These are phyloP conservation scores for Physocladia obscura DNA, from an alignment of 192 early-diverging fungal genomes.

Conservation along the genomic window DNA sequence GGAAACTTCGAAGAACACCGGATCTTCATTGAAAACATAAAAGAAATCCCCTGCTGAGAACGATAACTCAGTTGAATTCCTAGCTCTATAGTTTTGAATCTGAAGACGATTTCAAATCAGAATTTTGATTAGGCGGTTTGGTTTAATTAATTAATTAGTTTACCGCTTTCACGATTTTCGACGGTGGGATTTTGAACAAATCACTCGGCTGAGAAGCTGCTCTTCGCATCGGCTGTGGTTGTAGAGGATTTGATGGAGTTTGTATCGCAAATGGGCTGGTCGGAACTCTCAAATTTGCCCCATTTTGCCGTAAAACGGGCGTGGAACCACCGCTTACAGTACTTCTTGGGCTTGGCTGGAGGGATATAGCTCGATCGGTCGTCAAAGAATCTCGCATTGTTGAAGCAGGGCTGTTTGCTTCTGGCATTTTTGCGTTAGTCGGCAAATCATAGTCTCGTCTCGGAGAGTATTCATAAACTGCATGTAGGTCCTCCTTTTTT, in stretches of 20 bases:
- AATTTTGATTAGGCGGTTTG: not conserved
- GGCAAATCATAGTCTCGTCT: too few relatives aligned
- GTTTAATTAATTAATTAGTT: not conserved
- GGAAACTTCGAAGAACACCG: constrained; percentile 42
- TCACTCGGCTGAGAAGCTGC: not conserved
- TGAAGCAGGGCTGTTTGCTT: too few relatives aligned
- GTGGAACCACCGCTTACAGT: too few relatives aligned
- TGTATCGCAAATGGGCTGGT: not conserved
- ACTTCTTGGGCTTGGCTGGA: too few relatives aligned
- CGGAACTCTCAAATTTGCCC: too few relatives aligned
- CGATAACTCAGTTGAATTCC: constrained; percentile 32
- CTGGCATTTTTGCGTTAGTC: too few relatives aligned
- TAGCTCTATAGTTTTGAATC: not conserved
- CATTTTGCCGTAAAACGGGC: too few relatives aligned
- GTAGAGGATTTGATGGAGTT: not conserved
- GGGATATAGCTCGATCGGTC: too few relatives aligned
- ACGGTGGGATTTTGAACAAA: not conserved
- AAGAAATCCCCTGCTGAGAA: constrained; percentile 51
- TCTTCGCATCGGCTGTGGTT: not conserved
- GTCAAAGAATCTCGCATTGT: too few relatives aligned
- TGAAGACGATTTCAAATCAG: not conserved
- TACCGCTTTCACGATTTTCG: constrained; percentile 15
- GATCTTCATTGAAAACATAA: constrained; percentile 29
- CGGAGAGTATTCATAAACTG: too few relatives aligned
- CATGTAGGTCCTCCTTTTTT: too few relatives aligned